These are phyloP conservation scores for Rhodosporidiobolus sp. DNA, from an alignment of 768 basidiomycete species.

Conservation along the genomic window DNA sequence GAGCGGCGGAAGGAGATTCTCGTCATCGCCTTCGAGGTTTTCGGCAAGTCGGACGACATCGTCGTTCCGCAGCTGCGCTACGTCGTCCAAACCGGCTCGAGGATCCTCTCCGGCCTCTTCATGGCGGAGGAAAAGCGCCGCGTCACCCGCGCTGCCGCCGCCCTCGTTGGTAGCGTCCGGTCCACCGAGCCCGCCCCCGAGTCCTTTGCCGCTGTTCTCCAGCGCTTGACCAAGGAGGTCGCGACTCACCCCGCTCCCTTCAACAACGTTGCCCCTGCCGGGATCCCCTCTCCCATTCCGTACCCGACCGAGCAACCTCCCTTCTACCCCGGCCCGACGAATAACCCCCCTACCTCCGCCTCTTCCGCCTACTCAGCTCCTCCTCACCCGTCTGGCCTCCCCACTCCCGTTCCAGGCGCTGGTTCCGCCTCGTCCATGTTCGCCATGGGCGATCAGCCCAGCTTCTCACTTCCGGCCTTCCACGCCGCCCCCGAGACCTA, in stretches of 20 bases:
- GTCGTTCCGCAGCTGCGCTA: background rate
- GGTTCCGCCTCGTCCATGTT: no score
- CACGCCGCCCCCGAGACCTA: background rate
- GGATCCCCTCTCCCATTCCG: no score
- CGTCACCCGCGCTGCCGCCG: slow-evolving; percentile 16
- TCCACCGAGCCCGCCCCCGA: background rate
- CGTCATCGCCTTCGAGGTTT: slow-evolving; percentile 25
- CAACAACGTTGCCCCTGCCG: background rate
- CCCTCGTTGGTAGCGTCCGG: slow-evolving; percentile 3
- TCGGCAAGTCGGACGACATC: slow-evolving; percentile 18
- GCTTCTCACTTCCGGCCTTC: no score
- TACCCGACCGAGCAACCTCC: background rate
- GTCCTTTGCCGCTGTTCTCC: slow-evolving; percentile 20
- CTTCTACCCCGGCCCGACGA: no score
- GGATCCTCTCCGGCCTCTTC: slow-evolving; percentile 33
- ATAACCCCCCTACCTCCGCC: no score
- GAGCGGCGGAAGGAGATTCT: slow-evolving; percentile 21
- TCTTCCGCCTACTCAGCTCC: no score
- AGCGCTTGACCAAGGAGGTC: slow-evolving; percentile 21
- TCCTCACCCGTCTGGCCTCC: no score
- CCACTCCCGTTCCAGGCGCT: no score
- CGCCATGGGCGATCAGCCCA: no score
- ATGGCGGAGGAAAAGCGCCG: slow-evolving; percentile 29
- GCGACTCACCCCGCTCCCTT: background rate
- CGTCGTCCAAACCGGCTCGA: slow-evolving; percentile 24